Conservation (phyloP, 257 asterid genomes). For the Phtheirospermum japonicum region DNA sequence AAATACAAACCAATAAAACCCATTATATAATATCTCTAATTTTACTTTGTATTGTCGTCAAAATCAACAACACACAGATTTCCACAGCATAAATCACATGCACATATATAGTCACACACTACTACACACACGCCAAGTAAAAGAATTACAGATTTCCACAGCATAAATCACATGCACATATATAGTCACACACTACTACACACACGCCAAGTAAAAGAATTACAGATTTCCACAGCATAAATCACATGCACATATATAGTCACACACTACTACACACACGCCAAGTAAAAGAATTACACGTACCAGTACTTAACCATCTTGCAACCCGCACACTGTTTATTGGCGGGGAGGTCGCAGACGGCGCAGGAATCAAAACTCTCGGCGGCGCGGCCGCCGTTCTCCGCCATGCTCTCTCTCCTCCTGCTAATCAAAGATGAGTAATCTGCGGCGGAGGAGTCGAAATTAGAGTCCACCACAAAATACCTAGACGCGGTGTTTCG, state of each 20-base stretch:
- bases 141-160: no score
- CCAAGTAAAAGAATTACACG: constrained; percentile 18
- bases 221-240: not conserved
- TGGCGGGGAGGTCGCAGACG: constrained; percentile 51
- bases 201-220: no score
- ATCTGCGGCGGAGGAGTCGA: constrained; percentile 48
- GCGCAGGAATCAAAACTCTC: constrained; percentile 53
- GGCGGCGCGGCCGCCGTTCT: constrained; percentile 33
- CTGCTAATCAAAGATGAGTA: constrained; percentile 30
- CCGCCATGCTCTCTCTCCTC: constrained; percentile 38
- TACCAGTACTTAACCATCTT: constrained; percentile 86
- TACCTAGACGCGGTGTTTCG: constrained; percentile 74
- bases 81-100: no score
- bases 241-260: constrained; percentile 11
- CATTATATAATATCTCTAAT: not conserved
- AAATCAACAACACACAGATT: not conserved
- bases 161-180: no score
- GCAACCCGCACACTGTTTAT: constrained; percentile 65
- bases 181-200: no score
- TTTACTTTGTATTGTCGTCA: not conserved
- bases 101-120: no score
- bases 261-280: no score
- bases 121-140: no score
- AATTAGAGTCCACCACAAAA: constrained; percentile 70
- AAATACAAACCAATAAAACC: not conserved